phyloP scores from a whole-genome alignment of 352 stramenopile species.

The Phytophthora tentaculata region DNA sequence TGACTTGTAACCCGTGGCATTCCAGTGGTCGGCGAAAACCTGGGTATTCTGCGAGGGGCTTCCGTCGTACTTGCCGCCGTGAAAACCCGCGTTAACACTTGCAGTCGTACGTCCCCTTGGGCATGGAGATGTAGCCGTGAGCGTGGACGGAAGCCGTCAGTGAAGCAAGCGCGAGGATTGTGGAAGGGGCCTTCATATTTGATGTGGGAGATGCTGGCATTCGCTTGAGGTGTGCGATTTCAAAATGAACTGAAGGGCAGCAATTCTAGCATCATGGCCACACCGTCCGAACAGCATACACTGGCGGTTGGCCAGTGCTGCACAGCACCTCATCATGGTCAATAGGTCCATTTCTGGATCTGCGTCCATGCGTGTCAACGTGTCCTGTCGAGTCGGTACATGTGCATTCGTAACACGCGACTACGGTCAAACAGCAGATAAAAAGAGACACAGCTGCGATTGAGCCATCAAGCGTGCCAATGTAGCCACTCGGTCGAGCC shows the following conservation, averaged over 20 bases:
- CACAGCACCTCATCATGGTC: neutral
- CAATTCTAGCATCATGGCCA: conserved; percentile 6
- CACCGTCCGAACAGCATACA: conserved; percentile 17
- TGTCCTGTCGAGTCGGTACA: conserved; percentile 6
- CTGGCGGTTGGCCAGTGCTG: neutral
- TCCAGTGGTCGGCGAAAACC: conserved; percentile 36
- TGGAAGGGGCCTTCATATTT: neutral
- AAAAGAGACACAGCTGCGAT: conserved; percentile 3
- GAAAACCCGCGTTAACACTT: conserved; percentile 38
- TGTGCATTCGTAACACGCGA: neutral
- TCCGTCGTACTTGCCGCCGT: conserved; percentile 36
- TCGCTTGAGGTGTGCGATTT: conserved; percentile 7
- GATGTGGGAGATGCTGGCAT: neutral
- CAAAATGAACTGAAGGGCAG: conserved; percentile 11
- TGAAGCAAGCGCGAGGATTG: neutral
- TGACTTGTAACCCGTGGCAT: conserved; percentile 33
- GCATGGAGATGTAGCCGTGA: conserved; percentile 29
- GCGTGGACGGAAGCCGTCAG: conserved; percentile 1
- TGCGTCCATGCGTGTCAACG: conserved; percentile 10
- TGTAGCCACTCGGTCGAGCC: conserved; percentile 8
- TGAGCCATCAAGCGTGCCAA: conserved; percentile 1
- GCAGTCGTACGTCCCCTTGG: conserved; percentile 25
- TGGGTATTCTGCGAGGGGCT: conserved; percentile 36
- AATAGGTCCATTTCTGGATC: conserved; percentile 12
- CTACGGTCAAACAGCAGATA: neutral